These are phyloP conservation scores for Teratosphaeria zuluensis DNA, from an alignment of 2,329 filamentous ascomycete genomes.

Conservation along the genomic window DNA sequence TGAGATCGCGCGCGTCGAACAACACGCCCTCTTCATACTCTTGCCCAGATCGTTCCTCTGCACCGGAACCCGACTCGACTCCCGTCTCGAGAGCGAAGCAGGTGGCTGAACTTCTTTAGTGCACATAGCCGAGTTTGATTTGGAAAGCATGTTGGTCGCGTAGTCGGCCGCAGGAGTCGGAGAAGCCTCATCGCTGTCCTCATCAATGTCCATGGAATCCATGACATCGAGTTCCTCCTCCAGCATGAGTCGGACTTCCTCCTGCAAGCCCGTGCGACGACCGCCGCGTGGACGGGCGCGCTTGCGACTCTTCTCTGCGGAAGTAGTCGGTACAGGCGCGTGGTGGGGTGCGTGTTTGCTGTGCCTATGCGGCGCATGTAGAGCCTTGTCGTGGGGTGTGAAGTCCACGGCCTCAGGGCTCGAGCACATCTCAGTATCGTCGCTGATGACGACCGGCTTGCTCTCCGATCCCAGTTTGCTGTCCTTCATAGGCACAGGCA, in stretches of 20 bases:
- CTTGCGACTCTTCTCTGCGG: constrained; percentile 19
- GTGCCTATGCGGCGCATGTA: constrained; percentile 24
- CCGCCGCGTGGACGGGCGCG: constrained; percentile 22
- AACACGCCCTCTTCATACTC: constrained; percentile 21
- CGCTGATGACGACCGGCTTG: constrained; percentile 22
- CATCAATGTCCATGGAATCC: constrained; percentile 18
- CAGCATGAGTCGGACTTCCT: constrained; percentile 25
- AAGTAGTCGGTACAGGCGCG: constrained; percentile 1
- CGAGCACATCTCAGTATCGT: constrained; percentile 19
- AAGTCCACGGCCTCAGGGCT: constrained; percentile 24
- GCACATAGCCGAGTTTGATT: constrained; percentile 6
- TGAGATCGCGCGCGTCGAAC: constrained; percentile 14
- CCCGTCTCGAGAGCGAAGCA: constrained; percentile 11
- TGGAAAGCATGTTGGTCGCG: constrained; percentile 17
- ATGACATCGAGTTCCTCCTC: constrained; percentile 19
- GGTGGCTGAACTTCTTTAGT: constrained; percentile 17
- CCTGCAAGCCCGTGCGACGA: constrained; percentile 24
- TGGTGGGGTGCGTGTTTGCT: constrained; percentile 17
- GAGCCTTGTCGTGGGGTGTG: constrained; percentile 21
- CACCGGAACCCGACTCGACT: constrained; percentile 17
- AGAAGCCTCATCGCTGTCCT: constrained; percentile 10
- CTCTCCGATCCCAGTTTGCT: constrained; percentile 14
- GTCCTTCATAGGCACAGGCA: constrained; percentile 15
- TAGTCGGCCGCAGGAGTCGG: constrained; percentile 18
- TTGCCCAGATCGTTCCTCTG: constrained; percentile 22